phyloP scores from a whole-genome alignment of 2,329 filamentous ascomycete species.

The Fusarium sp. region DNA sequence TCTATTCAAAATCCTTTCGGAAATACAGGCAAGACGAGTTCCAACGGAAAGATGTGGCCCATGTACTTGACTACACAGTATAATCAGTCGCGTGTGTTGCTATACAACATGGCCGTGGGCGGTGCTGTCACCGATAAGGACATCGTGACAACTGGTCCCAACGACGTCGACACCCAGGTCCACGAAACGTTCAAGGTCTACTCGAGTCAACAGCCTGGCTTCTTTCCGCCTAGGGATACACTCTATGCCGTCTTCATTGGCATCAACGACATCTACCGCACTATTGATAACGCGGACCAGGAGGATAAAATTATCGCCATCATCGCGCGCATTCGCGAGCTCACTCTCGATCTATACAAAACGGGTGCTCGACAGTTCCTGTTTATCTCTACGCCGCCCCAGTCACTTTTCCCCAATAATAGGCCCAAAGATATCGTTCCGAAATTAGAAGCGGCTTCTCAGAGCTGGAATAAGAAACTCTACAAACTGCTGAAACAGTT shows the following conservation, averaged over 20 bases:
- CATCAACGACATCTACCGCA: constrained; percentile 32
- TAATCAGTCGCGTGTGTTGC: background rate
- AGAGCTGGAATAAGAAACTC: constrained; percentile 9
- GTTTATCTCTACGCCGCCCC: constrained; percentile 16
- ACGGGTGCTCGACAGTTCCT: constrained; percentile 19
- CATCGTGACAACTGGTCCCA: constrained; percentile 20
- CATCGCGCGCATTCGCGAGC: background rate
- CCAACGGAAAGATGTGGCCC: constrained; percentile 30
- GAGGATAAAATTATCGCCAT: background rate
- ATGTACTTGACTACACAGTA: constrained; percentile 18
- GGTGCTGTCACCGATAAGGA: constrained; percentile 19
- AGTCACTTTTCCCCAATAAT: constrained; percentile 25
- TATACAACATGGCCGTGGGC: constrained; percentile 27
- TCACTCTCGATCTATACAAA: constrained; percentile 1
- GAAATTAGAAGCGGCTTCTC: background rate
- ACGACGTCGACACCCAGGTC: constrained; percentile 11
- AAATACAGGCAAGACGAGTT: constrained; percentile 22
- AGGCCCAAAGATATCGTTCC: constrained; percentile 10
- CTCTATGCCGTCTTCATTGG: constrained; percentile 22
- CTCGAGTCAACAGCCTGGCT: background rate
- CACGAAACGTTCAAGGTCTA: constrained; percentile 5
- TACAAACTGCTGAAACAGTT: background rate
- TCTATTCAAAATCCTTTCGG: constrained; percentile 3
- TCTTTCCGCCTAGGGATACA: constrained; percentile 3
- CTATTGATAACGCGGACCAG: constrained; percentile 12